These are phyloP conservation scores for Cryphonectria parasitica DNA, from an alignment of 2,329 filamentous ascomycete species.

Conservation along the genomic window DNA sequence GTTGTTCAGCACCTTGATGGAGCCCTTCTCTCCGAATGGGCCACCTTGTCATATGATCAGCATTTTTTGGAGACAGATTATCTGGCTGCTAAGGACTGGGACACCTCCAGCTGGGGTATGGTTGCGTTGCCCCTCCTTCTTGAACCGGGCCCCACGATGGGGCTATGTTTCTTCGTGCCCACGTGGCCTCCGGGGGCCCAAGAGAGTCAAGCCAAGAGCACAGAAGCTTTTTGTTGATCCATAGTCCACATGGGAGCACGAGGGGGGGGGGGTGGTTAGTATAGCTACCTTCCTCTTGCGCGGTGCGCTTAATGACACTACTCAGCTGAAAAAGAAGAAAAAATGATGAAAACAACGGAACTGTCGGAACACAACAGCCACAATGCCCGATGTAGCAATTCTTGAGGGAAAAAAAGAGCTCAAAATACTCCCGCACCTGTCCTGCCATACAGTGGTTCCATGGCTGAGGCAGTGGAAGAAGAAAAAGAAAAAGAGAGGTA, in stretches of 20 bases:
- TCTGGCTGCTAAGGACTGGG: background rate
- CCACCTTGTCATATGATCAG: conserved; percentile 5
- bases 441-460: background rate
- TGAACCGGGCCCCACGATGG: background rate
- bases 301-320: background rate
- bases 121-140: background rate
- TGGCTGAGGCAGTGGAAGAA: background rate
- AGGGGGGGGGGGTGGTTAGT: background rate
- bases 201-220: background rate
- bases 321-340: background rate
- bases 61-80: background rate
- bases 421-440: background rate
- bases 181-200: background rate
- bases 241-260: background rate
- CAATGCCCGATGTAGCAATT: background rate
- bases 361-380: background rate
- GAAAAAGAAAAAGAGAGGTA: background rate
- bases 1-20: background rate
- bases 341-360: background rate
- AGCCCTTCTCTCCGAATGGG: background rate
- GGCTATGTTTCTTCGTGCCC: background rate
- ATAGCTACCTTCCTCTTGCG: background rate
- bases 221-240: background rate
- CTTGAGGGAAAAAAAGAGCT: no score
- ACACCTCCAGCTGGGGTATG: background rate